These are phyloP conservation scores for Sarocladium oryzae DNA, from an alignment of 2,329 filamentous ascomycete species.

Conservation along the genomic window DNA sequence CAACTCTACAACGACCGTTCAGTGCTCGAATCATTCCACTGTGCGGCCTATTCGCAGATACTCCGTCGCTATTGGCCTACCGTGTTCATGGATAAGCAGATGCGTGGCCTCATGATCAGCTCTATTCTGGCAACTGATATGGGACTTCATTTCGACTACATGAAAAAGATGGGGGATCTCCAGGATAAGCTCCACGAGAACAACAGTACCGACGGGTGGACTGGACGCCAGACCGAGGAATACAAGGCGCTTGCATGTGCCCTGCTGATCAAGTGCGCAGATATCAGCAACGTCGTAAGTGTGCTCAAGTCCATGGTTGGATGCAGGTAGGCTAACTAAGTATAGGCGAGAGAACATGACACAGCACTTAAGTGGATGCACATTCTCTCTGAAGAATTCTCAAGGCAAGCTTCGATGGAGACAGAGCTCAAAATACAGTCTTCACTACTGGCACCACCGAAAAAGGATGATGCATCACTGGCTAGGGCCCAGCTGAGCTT, in stretches of 20 bases:
- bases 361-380: constrained; percentile 85
- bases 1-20: constrained; percentile 97
- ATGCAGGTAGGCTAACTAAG: constrained; percentile 17
- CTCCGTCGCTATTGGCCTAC: constrained; percentile 85
- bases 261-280: constrained; percentile 92
- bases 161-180: constrained; percentile 76
- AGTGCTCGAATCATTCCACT: constrained; percentile 95
- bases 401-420: constrained; percentile 89
- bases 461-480: constrained; percentile 76
- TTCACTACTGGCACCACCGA: constrained; percentile 76
- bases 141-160: constrained; percentile 95
- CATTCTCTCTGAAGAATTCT: constrained; percentile 92
- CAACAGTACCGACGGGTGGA: constrained; percentile 66
- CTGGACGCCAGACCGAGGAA: constrained; percentile 66
- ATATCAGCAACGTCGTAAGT: constrained; percentile 96
- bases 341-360: constrained; percentile 71
- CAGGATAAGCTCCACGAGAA: constrained; percentile 70
- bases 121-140: constrained; percentile 98
- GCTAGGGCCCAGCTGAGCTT: constrained; percentile 88
- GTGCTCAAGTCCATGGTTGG: background rate
- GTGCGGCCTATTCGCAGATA: constrained; percentile 93
- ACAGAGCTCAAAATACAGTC: constrained; percentile 79
- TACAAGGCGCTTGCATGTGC: constrained; percentile 79
- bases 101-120: constrained; percentile 90
- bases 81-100: constrained; percentile 68